phyloP scores from a whole-genome alignment of 352 stramenopile species.

The Phytophthora fragariae region DNA sequence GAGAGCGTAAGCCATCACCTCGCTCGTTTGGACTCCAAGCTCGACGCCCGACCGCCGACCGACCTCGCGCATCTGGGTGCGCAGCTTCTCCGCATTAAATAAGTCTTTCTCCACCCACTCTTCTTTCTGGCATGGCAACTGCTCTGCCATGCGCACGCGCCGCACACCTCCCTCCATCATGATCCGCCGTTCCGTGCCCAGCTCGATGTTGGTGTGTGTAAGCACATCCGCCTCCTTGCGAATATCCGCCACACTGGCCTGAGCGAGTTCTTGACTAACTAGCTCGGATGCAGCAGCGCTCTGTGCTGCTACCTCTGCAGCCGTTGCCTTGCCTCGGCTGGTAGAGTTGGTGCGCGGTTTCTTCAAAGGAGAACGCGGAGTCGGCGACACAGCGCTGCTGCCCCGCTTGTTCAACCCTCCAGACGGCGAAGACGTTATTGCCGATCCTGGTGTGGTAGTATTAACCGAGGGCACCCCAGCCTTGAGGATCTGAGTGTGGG shows the following conservation, averaged over 20 bases:
- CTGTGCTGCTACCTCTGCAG: slow-evolving; percentile 40
- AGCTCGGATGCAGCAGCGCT: slow-evolving; percentile 36
- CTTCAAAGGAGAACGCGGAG: slow-evolving; percentile 80
- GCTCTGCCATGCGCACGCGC: slow-evolving; percentile 51
- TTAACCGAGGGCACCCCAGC: slow-evolving; percentile 15
- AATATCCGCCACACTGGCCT: slow-evolving; percentile 75
- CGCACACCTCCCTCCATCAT: slow-evolving; percentile 75
- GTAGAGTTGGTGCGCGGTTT: slow-evolving; percentile 66
- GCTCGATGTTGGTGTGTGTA: slow-evolving; percentile 84
- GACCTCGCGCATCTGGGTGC: slow-evolving; percentile 61
- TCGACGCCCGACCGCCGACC: slow-evolving; percentile 59
- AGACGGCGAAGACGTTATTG: slow-evolving; percentile 48
- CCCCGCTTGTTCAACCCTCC: slow-evolving; percentile 56
- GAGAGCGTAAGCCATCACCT: slow-evolving; percentile 87
- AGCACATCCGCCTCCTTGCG: slow-evolving; percentile 86
- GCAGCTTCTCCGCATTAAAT: slow-evolving; percentile 76
- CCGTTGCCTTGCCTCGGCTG: slow-evolving; percentile 42
- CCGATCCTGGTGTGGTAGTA: slow-evolving; percentile 14
- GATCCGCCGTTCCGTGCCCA: slow-evolving; percentile 71
- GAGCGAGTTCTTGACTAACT: slow-evolving; percentile 61
- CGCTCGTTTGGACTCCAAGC: slow-evolving; percentile 61
- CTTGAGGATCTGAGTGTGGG: slow-evolving; percentile 35
- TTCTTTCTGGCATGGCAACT: slow-evolving; percentile 75
- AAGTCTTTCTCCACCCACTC: slow-evolving; percentile 84
- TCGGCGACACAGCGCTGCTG: slow-evolving; percentile 62